phyloP scores from a whole-genome alignment of 2,329 filamentous ascomycete genomes.

The Podosphaera leucotricha region DNA sequence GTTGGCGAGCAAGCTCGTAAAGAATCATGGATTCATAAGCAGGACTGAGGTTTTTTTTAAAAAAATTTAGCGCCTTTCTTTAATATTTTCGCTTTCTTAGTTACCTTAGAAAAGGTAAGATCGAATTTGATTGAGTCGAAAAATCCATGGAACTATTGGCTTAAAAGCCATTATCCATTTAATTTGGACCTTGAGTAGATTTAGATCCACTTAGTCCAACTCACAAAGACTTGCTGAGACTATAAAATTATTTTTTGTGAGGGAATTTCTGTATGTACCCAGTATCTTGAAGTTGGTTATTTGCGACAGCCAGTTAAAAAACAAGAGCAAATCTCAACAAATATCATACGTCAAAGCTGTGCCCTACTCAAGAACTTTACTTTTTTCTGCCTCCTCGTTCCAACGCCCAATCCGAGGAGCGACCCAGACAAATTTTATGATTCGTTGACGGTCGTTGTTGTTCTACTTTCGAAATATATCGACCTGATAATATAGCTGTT shows the following conservation, averaged over 20 bases:
- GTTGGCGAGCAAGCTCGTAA: too few species aligned
- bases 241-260: not conserved
- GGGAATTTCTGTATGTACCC: not conserved
- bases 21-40: too few species aligned
- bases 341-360: not conserved
- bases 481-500: not conserved
- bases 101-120: too few species aligned
- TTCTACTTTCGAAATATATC: not conserved
- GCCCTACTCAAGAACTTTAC: not conserved
- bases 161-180: not conserved
- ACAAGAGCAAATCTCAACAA: not conserved
- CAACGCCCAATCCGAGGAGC: not conserved
- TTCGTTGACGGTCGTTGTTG: not conserved
- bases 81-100: too few species aligned
- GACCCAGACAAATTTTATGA: not conserved
- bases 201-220: not conserved
- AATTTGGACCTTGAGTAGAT: not conserved
- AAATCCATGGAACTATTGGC: too few species aligned
- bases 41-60: too few species aligned
- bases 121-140: too few species aligned
- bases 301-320: not conserved
- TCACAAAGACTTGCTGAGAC: not conserved
- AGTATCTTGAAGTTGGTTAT: not conserved
- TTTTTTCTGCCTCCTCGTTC: not conserved
- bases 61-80: too few species aligned